Conservation (phyloP, 148 eudicot species). For the Pouteria glomerata region DNA sequence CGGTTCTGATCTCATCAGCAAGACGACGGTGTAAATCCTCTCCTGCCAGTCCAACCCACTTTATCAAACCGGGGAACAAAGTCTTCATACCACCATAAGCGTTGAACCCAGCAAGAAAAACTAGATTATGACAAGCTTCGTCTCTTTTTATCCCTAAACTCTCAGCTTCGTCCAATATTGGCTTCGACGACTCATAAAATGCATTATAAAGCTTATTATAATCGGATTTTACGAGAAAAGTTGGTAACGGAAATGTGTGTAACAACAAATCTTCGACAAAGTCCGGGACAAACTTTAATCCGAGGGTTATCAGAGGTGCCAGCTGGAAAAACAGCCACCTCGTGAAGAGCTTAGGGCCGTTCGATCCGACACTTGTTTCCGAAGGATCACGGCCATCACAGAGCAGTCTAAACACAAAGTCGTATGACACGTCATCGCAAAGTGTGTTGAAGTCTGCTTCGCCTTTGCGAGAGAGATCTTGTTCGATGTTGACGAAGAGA, state of each 20-base stretch:
- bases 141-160: constrained; percentile 48
- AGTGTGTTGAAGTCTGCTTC: constrained; percentile 44
- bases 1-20: constrained; percentile 56
- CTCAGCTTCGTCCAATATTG: constrained; percentile 47
- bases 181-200: constrained; percentile 33
- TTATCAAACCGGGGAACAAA: constrained; percentile 58
- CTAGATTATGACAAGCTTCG: constrained; percentile 67
- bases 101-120: constrained; percentile 75
- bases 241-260: constrained; percentile 46
- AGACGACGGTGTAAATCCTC: constrained; percentile 40
- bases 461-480: constrained; percentile 34
- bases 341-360: constrained; percentile 40
- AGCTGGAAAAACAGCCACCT: constrained; percentile 62
- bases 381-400: constrained; percentile 36
- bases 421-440: constrained; percentile 59
- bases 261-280: constrained; percentile 37
- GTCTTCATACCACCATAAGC: constrained; percentile 80
- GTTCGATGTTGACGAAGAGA: constrained; percentile 47
- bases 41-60: constrained; percentile 65
- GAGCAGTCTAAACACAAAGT: constrained; percentile 43
- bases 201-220: constrained; percentile 58
- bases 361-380: constrained; percentile 39
- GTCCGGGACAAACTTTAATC: constrained; percentile 62
- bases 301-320: constrained; percentile 49
- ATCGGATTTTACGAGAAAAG: constrained; percentile 37